These are phyloP conservation scores for Saksenaea vasiformis DNA, from an alignment of 371 early-diverging fungal species.

Conservation along the genomic window DNA sequence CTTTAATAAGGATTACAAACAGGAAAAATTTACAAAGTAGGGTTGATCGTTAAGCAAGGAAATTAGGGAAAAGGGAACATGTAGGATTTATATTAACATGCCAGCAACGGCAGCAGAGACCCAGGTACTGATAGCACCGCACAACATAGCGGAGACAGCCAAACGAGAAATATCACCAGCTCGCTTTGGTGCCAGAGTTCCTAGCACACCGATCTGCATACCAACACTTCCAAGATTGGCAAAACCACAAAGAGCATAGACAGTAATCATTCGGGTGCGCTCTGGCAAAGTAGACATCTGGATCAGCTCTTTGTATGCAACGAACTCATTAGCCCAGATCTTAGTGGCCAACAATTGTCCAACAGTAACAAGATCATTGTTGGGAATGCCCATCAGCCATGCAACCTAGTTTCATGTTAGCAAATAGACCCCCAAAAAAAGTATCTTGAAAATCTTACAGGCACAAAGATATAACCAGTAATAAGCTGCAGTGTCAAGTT, in stretches of 20 bases:
- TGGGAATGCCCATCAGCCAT: constrained; percentile 77
- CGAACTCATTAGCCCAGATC: constrained; percentile 85
- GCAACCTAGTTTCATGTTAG: constrained; percentile 41
- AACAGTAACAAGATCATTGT: constrained; percentile 52
- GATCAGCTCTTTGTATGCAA: constrained; percentile 64
- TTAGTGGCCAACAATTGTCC: constrained; percentile 81
- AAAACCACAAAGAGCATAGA: constrained; percentile 84
- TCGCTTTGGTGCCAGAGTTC: constrained; percentile 75
- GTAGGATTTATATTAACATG: constrained; percentile 51
- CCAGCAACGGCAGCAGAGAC: constrained; percentile 81
- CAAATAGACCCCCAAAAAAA: too few relatives aligned
- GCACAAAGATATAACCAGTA: constrained; percentile 78
- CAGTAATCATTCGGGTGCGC: constrained; percentile 52
- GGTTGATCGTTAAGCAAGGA: not conserved
- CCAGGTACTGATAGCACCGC: constrained; percentile 79
- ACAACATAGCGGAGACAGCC: constrained; percentile 75
- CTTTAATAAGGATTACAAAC: not conserved
- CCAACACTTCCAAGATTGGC: constrained; percentile 85
- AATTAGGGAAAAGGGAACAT: not conserved
- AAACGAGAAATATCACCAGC: constrained; percentile 69
- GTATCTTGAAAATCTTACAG: constrained; percentile 32
- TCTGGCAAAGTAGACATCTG: constrained; percentile 29
- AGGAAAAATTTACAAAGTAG: not conserved
- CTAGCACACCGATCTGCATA: constrained; percentile 75
- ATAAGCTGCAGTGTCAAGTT: constrained; percentile 67